Evolutionary conservation across 2,329 filamentous ascomycete genomes (phyloP).

Genomic region (Paraphoma sp.): DNA sequence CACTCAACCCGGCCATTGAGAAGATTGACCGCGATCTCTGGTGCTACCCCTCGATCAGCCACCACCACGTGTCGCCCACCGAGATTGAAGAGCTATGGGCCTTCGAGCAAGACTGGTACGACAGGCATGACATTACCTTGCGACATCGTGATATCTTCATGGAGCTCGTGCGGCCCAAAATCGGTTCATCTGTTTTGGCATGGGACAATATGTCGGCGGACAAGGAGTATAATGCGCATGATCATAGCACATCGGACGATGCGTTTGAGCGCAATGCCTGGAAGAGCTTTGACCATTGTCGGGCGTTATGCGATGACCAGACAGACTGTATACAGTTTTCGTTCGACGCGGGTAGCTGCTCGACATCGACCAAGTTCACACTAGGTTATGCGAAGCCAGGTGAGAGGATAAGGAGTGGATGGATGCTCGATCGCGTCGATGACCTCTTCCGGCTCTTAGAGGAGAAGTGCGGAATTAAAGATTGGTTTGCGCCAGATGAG

Average conservation of each 20-base stretch:
- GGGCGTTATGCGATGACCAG: constrained; percentile 41
- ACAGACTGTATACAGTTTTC: constrained; percentile 44
- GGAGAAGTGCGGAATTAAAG: constrained; percentile 37
- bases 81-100: constrained; percentile 49
- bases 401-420: constrained; percentile 37
- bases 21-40: constrained; percentile 49
- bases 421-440: constrained; percentile 47
- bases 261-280: constrained; percentile 40
- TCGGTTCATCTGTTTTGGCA: constrained; percentile 23
- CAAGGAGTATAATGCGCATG: constrained; percentile 45
- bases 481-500: constrained; percentile 43
- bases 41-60: constrained; percentile 53
- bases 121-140: constrained; percentile 39
- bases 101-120: constrained; percentile 50
- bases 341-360: constrained; percentile 41
- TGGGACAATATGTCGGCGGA: constrained; percentile 49
- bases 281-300: constrained; percentile 46
- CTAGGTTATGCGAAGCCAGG: constrained; percentile 41
- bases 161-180: constrained; percentile 40
- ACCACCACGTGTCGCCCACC: constrained; percentile 47
- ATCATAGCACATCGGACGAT: constrained; percentile 28
- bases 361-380: constrained; percentile 35
- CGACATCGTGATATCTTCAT: constrained; percentile 48
- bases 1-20: constrained; percentile 45
- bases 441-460: constrained; percentile 40